Evolutionary conservation across 176 grass and related monocot species (phyloP).

Genomic region (Musa beccarii): DNA sequence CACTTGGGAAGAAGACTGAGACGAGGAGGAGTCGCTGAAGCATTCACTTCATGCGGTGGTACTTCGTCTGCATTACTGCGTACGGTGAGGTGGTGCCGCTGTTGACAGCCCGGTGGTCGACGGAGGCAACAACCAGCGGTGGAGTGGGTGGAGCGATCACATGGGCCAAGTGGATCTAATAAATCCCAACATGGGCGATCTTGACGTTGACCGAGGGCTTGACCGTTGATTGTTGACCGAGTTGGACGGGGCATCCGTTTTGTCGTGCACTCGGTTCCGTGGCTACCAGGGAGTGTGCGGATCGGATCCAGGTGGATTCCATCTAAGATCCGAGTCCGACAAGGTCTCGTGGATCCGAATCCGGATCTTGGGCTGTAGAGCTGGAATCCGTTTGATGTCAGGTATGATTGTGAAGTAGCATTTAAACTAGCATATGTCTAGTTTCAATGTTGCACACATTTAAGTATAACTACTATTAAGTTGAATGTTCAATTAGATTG

Average conservation of each 20-base stretch:
- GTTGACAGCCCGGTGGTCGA: background rate
- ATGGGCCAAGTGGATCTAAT: background rate
- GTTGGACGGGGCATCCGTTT: background rate
- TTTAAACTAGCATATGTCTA: no score
- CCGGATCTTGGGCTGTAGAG: no score
- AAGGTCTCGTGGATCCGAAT: no score
- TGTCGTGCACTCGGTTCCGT: background rate
- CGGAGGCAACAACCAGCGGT: background rate
- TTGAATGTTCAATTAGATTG: no score
- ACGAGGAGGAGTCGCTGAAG: no score
- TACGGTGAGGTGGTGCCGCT: background rate
- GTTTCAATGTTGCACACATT: no score
- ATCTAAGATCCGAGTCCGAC: no score
- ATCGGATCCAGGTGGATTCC: no score
- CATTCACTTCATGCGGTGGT: slow-evolving; percentile 10
- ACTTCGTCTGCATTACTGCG: background rate
- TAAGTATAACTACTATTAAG: no score
- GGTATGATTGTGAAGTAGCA: no score
- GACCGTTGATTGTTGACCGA: background rate
- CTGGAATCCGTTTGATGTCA: no score
- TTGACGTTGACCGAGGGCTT: background rate
- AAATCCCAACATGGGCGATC: background rate
- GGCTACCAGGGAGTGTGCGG: no score
- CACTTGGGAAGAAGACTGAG: background rate
- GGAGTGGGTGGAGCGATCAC: background rate